Percentiles rank a stretch among this genome's conserved stretches.
Evolutionary conservation across 75 land plant species (phyloP).

Genomic region (Larix kaempferi): DNA sequence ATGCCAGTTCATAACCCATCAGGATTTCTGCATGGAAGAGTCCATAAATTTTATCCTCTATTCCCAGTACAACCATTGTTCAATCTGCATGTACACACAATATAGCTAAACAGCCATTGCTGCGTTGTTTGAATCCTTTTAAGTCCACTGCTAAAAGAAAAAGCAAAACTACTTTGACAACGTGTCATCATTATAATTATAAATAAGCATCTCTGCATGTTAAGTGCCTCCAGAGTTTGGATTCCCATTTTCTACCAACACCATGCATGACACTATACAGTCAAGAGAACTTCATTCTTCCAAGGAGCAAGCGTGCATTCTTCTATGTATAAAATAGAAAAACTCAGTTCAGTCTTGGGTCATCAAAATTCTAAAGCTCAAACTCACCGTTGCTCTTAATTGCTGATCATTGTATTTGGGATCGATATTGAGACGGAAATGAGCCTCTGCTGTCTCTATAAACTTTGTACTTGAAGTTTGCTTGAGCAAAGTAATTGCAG

Average conservation of each 20-base stretch:
- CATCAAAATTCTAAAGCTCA: constrained; percentile 2
- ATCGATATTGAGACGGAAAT: constrained; percentile 93
- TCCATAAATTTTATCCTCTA: background rate
- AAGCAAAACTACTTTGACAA: background rate
- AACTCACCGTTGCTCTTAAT: constrained; percentile 88
- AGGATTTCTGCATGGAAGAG: background rate
- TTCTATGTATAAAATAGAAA: background rate
- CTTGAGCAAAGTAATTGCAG: constrained; percentile 75
- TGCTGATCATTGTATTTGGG: constrained; percentile 98
- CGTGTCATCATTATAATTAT: background rate
- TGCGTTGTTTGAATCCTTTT: background rate
- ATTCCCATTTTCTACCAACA: constrained; percentile 3
- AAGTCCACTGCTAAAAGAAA: background rate
- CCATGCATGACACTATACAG: background rate
- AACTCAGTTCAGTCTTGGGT: background rate
- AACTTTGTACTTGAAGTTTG: constrained; percentile 71
- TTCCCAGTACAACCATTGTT: background rate
- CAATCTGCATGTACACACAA: background rate
- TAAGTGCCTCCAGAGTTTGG: background rate
- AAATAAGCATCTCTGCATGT: background rate
- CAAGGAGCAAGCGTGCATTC: background rate
- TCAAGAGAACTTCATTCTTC: background rate
- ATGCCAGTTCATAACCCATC: constrained; percentile 5
- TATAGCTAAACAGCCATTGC: background rate
- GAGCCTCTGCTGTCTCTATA: constrained; percentile 90